Evolutionary conservation across 768 basidiomycete species (phyloP).

Genomic region (Trametes maxima): DNA sequence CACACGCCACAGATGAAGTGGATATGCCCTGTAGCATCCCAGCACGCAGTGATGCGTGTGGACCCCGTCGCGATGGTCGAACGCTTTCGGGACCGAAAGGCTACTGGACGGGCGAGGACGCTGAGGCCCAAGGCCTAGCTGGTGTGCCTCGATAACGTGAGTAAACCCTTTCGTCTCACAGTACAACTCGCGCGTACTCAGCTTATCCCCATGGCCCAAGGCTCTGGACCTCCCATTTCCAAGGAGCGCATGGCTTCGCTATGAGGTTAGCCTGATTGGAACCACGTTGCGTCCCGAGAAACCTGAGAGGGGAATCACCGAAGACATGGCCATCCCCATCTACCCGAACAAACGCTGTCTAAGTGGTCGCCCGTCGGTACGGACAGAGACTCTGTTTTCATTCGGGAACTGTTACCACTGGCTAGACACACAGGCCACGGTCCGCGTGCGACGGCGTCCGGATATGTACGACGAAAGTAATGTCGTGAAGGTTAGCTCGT

Average conservation of each 20-base stretch:
- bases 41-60: constrained; percentile 1
- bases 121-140: neutral
- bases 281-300: neutral
- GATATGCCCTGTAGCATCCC: neutral
- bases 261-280: neutral
- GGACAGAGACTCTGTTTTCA: neutral
- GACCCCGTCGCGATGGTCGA: constrained; percentile 14
- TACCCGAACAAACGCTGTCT: neutral
- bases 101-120: neutral
- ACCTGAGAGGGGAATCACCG: neutral
- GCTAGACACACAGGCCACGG: neutral
- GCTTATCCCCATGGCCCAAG: neutral
- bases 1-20: neutral
- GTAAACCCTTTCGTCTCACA: neutral
- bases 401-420: constrained; percentile 15
- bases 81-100: neutral
- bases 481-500: neutral
- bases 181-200: neutral
- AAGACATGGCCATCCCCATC: constrained; percentile 10
- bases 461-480: neutral
- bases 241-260: neutral
- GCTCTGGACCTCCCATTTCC: constrained; percentile 4
- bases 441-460: neutral
- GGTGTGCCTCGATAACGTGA: neutral
- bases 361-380: neutral